Conservation (phyloP, 73 alveolate genomes). For the Blepharisma japonicum region DNA sequence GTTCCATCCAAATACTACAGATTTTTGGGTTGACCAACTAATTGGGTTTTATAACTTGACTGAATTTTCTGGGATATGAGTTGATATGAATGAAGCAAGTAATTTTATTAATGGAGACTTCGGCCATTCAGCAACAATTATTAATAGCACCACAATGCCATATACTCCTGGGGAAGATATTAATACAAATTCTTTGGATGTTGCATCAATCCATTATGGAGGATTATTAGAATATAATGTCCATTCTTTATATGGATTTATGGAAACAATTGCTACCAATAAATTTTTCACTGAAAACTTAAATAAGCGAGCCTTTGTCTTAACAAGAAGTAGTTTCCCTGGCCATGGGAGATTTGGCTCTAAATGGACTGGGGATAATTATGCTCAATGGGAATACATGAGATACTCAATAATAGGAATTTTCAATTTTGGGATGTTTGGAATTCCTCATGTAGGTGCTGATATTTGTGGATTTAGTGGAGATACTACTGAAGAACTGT, state of each 20-base stretch:
- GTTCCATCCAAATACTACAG: conserved; percentile 8
- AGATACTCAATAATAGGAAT: conserved; percentile 82
- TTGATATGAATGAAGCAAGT: conserved; percentile 86
- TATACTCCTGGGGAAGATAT: background rate
- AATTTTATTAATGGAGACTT: conserved; percentile 48
- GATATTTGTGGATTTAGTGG: conserved; percentile 95
- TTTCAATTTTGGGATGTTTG: conserved; percentile 91
- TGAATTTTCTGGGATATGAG: conserved; percentile 81
- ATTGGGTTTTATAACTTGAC: conserved; percentile 16
- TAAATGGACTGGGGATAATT: conserved; percentile 94
- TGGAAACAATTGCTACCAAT: conserved; percentile 59
- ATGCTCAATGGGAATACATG: conserved; percentile 74
- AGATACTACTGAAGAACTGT: conserved; percentile 57
- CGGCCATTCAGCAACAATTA: conserved; percentile 45
- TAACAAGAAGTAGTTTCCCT: conserved; percentile 82
- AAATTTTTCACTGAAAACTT: conserved; percentile 45
- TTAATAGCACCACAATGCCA: conserved; percentile 28
- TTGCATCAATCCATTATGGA: conserved; percentile 33
- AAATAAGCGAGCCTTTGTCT: conserved; percentile 73
- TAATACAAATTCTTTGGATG: background rate
- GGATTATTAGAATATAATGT: conserved; percentile 51
- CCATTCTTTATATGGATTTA: conserved; percentile 70
- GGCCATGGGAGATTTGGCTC: conserved; percentile 85
- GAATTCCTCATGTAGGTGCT: conserved; percentile 93
- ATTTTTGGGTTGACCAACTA: conserved; percentile 1